Percentiles rank a stretch among this genome's conserved stretches.
phyloP scores from a whole-genome alignment of 805 yeast genomes.

The Wickerhamomyces ciferrii region DNA sequence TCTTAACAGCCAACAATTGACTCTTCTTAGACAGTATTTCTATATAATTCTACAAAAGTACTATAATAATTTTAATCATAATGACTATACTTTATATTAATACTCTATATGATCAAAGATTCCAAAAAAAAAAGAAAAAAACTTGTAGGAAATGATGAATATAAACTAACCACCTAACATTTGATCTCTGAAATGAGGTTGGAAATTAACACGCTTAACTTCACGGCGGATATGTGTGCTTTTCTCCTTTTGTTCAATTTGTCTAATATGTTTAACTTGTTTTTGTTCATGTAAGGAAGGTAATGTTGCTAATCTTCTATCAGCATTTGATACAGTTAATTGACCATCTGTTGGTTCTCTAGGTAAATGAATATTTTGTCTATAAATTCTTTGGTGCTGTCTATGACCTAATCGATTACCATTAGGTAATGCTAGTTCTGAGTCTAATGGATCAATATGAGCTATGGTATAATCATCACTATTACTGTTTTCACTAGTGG shows the following conservation, averaged over 20 bases:
- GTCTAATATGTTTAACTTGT: constrained; percentile 40
- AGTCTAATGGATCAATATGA: constrained; percentile 48
- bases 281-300: constrained; percentile 35
- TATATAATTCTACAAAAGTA: not conserved
- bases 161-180: constrained; percentile 34
- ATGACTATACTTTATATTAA: not conserved
- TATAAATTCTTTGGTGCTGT: constrained; percentile 61
- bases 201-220: constrained; percentile 61
- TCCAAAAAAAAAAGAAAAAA: not conserved
- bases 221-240: constrained; percentile 41
- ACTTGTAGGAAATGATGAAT: no score
- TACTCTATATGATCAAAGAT: not conserved
- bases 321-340: constrained; percentile 73
- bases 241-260: constrained; percentile 38
- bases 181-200: constrained; percentile 80
- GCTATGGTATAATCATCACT: constrained; percentile 29
- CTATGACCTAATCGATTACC: constrained; percentile 84
- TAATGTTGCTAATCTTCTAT: constrained; percentile 63
- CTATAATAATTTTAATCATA: not conserved
- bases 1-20: no score
- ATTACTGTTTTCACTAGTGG: constrained; percentile 19
- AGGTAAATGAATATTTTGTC: constrained; percentile 52
- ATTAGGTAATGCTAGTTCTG: constrained; percentile 66
- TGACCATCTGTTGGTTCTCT: constrained; percentile 52
- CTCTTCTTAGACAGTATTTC: no score